These are phyloP conservation scores for Mortierella sp. DNA, from an alignment of 371 early-diverging fungal species.

Conservation along the genomic window DNA sequence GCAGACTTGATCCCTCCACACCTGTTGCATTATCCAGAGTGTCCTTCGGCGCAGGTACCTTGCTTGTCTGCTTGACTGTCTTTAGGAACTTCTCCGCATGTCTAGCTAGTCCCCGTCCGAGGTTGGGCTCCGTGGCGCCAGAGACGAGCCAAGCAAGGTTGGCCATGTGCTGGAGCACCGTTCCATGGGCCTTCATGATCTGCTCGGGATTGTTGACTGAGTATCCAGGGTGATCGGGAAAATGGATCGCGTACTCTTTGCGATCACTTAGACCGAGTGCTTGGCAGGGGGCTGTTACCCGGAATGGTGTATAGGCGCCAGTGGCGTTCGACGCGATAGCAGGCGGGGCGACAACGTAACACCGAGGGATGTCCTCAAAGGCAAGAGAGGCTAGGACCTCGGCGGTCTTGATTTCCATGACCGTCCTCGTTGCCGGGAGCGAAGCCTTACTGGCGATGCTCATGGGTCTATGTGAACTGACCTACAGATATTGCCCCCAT, in stretches of 20 bases:
- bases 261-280: slow-evolving; percentile 31
- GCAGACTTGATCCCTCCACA: slow-evolving; percentile 28
- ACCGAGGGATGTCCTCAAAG: slow-evolving; percentile 40
- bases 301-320: slow-evolving; percentile 31
- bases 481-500: not conserved
- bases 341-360: slow-evolving; percentile 33
- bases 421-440: not conserved
- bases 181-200: slow-evolving; percentile 41
- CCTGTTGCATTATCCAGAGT: slow-evolving; percentile 14
- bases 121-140: slow-evolving; percentile 12
- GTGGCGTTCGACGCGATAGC: slow-evolving; percentile 5
- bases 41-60: slow-evolving; percentile 20
- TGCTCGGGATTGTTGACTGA: slow-evolving; percentile 28
- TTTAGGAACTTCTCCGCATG: slow-evolving; percentile 42
- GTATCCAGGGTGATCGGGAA: slow-evolving; percentile 38
- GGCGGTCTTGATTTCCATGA: slow-evolving; percentile 37
- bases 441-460: slow-evolving; percentile 13
- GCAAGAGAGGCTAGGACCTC: slow-evolving; percentile 33
- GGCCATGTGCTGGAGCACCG: slow-evolving; percentile 41
- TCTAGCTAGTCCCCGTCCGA: slow-evolving; percentile 17
- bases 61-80: slow-evolving; percentile 15
- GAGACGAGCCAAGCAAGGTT: slow-evolving; percentile 31
- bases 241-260: slow-evolving; percentile 21
- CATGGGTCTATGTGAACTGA: slow-evolving; percentile 2
- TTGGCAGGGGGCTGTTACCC: slow-evolving; percentile 37